Conservation (phyloP, 306 rosid species). For the Vigna angularis region DNA sequence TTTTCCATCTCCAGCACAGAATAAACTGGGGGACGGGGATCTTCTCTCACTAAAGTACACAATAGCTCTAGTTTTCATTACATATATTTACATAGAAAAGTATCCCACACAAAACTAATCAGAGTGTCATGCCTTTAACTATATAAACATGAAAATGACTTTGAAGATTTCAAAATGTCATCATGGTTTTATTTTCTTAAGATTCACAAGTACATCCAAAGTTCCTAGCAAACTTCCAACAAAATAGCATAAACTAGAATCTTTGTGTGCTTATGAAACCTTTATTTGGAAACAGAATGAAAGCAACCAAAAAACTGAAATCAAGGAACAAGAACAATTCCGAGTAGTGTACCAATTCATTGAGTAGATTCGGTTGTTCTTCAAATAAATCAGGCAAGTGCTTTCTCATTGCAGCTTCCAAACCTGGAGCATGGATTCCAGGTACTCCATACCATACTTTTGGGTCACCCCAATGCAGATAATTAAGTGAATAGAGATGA, state of each 20-base stretch:
- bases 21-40: neutral
- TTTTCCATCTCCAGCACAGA: neutral
- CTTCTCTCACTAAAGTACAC: neutral
- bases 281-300: constrained; percentile 19
- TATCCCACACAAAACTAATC: no score
- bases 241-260: constrained; percentile 29
- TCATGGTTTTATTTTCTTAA: constrained; percentile 11
- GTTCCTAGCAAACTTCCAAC: constrained; percentile 2
- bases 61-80: neutral
- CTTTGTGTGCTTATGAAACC: neutral
- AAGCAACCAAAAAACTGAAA: constrained; percentile 34
- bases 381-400: constrained; percentile 85
- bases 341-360: constrained; percentile 72
- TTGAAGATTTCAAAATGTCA: constrained; percentile 4
- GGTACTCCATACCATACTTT: constrained; percentile 98
- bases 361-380: constrained; percentile 91
- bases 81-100: no score
- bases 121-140: no score
- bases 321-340: constrained; percentile 24
- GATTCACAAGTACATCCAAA: neutral
- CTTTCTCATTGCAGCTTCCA: constrained; percentile 85
- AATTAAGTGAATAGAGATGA: constrained; percentile 92
- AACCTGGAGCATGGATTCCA: constrained; percentile 68
- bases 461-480: constrained; percentile 94
- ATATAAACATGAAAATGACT: neutral